Evolutionary conservation across 306 rosid species (phyloP).

Genomic region (Dryas octopetala): DNA sequence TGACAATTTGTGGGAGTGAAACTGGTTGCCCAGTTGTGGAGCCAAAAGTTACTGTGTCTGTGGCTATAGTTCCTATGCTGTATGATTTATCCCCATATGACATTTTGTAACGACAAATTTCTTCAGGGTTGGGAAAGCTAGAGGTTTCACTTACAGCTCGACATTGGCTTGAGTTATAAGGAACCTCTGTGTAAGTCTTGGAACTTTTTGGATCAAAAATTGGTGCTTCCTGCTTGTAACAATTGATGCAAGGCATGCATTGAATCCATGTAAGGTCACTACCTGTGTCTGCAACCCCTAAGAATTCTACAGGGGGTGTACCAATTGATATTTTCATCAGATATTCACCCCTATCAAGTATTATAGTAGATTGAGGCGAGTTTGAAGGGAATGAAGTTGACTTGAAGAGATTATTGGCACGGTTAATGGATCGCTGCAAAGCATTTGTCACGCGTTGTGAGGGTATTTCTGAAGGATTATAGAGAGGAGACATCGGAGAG

Average conservation of each 20-base stretch:
- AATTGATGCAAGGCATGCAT: not conserved
- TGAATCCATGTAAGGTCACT: constrained; percentile 4
- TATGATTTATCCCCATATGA: not conserved
- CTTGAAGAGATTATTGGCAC: not conserved
- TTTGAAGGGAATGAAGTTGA: not conserved
- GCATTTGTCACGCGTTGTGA: constrained; percentile 30
- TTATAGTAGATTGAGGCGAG: not conserved
- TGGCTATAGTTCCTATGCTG: constrained; percentile 37
- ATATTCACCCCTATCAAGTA: not conserved
- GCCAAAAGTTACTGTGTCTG: constrained; percentile 39
- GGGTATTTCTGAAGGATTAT: constrained; percentile 23
- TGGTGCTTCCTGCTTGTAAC: not conserved
- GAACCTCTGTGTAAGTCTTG: not conserved
- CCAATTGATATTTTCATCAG: not conserved
- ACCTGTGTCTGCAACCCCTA: not conserved
- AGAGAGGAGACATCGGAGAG: constrained; percentile 51
- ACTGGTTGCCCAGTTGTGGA: constrained; percentile 9
- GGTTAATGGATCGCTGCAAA: constrained; percentile 33
- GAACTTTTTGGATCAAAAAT: not conserved
- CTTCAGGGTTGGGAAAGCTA: not conserved
- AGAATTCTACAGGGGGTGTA: not conserved
- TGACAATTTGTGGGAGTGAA: not conserved
- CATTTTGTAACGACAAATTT: not conserved
- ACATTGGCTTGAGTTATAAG: not conserved
- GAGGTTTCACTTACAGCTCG: not conserved